Evolutionary conservation across 2,329 filamentous ascomycete species (phyloP).

Genomic region (Alternaria tenuissima): DNA sequence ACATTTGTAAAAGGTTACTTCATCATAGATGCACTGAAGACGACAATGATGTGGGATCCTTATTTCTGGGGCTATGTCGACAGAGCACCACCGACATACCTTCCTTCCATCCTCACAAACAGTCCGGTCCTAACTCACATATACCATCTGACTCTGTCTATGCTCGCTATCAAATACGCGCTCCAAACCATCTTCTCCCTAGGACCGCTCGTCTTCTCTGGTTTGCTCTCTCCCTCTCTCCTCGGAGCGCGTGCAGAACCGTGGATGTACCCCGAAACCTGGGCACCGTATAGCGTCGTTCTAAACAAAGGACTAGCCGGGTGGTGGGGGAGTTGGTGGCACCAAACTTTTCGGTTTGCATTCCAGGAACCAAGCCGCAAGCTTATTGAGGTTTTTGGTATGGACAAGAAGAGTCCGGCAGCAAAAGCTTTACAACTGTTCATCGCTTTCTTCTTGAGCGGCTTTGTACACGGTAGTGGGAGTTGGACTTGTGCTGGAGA

Average conservation of each 20-base stretch:
- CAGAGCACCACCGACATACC: conserved; percentile 55
- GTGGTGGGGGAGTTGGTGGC: conserved; percentile 89
- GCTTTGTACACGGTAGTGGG: conserved; percentile 73
- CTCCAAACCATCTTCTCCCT: conserved; percentile 69
- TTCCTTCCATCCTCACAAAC: conserved; percentile 55
- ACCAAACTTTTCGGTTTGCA: conserved; percentile 83
- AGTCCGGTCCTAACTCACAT: conserved; percentile 57
- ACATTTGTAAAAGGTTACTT: conserved; percentile 68
- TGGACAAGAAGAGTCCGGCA: conserved; percentile 44
- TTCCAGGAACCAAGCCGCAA: conserved; percentile 69
- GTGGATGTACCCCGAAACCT: conserved; percentile 69
- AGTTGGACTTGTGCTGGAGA: conserved; percentile 70
- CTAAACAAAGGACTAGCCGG: conserved; percentile 77
- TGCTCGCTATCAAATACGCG: conserved; percentile 66
- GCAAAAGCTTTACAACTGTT: conserved; percentile 54
- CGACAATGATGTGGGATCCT: conserved; percentile 75
- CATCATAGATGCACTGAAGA: conserved; percentile 73
- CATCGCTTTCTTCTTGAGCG: conserved; percentile 72
- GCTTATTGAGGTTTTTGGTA: conserved; percentile 47
- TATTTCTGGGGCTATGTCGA: conserved; percentile 71
- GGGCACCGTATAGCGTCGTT: conserved; percentile 63
- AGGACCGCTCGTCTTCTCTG: conserved; percentile 67
- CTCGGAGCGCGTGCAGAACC: conserved; percentile 67
- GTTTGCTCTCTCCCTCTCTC: conserved; percentile 65
- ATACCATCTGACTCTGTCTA: conserved; percentile 66